A percentile compares a stretch with the other conserved stretches of the same genome.
Evolutionary conservation across 2,329 filamentous ascomycete species (phyloP).

Genomic region (Orbilia brochopaga): DNA sequence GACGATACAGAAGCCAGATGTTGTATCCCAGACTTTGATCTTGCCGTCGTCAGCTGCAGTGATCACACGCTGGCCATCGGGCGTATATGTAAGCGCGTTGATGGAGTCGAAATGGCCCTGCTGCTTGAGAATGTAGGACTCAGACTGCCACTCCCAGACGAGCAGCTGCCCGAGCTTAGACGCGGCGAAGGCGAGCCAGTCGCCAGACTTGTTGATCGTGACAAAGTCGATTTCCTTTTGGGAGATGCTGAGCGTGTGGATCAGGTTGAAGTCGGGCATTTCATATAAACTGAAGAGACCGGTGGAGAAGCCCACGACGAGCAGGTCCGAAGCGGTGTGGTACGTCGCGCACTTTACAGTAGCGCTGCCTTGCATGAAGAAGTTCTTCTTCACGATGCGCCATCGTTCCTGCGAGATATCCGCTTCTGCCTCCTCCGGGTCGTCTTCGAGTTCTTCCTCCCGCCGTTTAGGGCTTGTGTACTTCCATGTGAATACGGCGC

Average conservation of each 20-base stretch:
- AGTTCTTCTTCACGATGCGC: slow-evolving; percentile 89
- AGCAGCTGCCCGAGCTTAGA: slow-evolving; percentile 94
- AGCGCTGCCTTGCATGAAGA: slow-evolving; percentile 89
- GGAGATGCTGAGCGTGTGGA: slow-evolving; percentile 91
- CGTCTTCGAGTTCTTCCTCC: slow-evolving; percentile 59
- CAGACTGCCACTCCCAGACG: slow-evolving; percentile 99
- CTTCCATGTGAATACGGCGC: slow-evolving; percentile 93
- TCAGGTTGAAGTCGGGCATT: slow-evolving; percentile 91
- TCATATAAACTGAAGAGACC: slow-evolving; percentile 94
- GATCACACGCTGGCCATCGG: slow-evolving; percentile 89
- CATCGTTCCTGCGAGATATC: slow-evolving; percentile 76
- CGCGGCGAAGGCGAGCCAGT: slow-evolving; percentile 96
- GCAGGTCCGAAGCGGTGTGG: slow-evolving; percentile 81
- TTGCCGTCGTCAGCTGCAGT: slow-evolving; percentile 96
- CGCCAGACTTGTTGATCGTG: slow-evolving; percentile 89
- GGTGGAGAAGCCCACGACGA: slow-evolving; percentile 96
- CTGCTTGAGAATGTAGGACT: slow-evolving; percentile 97
- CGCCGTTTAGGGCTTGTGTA: slow-evolving; percentile 69
- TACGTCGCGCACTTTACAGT: slow-evolving; percentile 89
- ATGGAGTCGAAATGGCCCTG: slow-evolving; percentile 96
- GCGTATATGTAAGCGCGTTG: slow-evolving; percentile 90
- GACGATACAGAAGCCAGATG: slow-evolving; percentile 95
- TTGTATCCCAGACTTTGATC: slow-evolving; percentile 97
- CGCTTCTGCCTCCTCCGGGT: slow-evolving; percentile 67
- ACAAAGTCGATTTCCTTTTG: slow-evolving; percentile 96